Base-by-base conservation (phyloP, 257 asterid genomes). In the Solanum pennellii region DNA sequence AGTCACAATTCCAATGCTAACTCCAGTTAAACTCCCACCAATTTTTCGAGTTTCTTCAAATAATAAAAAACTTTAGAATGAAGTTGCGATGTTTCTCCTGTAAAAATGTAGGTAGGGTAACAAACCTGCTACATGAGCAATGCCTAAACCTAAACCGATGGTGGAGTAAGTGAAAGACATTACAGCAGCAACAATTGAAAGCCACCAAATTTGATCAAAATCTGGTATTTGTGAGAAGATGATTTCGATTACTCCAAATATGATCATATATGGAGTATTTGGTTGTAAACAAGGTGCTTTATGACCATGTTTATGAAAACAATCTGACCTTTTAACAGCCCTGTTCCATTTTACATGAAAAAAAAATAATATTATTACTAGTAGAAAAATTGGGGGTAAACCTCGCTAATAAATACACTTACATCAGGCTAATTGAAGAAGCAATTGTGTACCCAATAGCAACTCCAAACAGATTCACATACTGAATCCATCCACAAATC, bases 361-460 rank as follows among this genome's bases (percentile, higher is more conserved):
- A 33, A 33, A 33, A 3, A 2, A n/a, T 84, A 73, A 5, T 35
- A 37, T 37, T 37, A 37, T 6, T 37, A 37, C 39, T 37, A 37
- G 39, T 37, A 5, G 39, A 71, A 5, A 93, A 69, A 29, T 56
- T 18, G 3, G 65, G 5, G 25, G 65, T 20, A 56, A 56, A 20
- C 12, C 65, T 20, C 65, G 2, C 0, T 56, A 56, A 18, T 56
- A 56, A 88, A 79, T 16, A 87, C 65, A 56, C 89, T 88, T 62
- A 84, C 90, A 80, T 82, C 90, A 94, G 88, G 92, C 98, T 94
- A 75, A 94, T 94, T 31, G 98, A 91, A 7, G 98, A 82, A 89
- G 99, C 99, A 85, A 96, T 96, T 66, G 99, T 96, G 82, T 96
- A 96, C 23, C 99, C 98, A 73, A 96, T 86, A 2, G 99, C 99